Base-by-base conservation (phyloP, 352 stramenopile genomes). In the Pythium aristosporum region DNA sequence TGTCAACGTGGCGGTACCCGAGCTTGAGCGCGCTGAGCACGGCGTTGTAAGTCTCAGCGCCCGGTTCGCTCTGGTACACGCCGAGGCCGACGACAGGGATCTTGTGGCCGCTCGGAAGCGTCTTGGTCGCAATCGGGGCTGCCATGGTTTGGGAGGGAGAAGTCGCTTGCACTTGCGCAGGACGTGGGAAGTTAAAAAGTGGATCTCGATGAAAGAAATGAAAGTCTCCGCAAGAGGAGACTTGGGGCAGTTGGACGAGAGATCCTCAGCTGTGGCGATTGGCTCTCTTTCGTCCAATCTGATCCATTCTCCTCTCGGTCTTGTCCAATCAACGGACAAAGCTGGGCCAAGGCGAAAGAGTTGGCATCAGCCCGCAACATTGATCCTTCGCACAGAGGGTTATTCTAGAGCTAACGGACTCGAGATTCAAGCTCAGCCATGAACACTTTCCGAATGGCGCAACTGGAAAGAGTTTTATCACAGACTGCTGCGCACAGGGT, bases 1-100 rank as follows among this genome's bases (percentile, higher is more conserved):
- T 92, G 66, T 98, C 90, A 57, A 97, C 94, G 63, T 96, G 86
- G 13, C 90, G 74, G 61, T 96, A 96, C 46, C 89, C 90, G 1
- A 91, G 52, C 44, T 87, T 71, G 34, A 97, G 71, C 16, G 76
- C 78, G 0, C 64, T 71, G 3, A 68, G 48, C 28, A 91, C 80
- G 6, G 76, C 74, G 64, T 79, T 68, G 68, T 88, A 83, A 10
- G 76, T 84, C 58, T 87, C 71, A 9, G 63, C 61, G 9, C 78
- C 76, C 6, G 78, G 76, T 20, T 79, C 68, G 42, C 69, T 85
- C 47, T 74, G 72, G 65, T 76, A 89, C 6, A 88, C 78, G 13
- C 78, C 78, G 20, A 90, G 60, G 15, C 78, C 81, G 34, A 90
- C 41, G 25, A 63, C 50, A 0, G 81, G 77, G 60, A 87, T 86